A percentile compares a stretch with the other conserved stretches of the same genome.
Conservation (phyloP, 495 filamentous ascomycete genomes). For the Lepraria neglecta region DNA sequence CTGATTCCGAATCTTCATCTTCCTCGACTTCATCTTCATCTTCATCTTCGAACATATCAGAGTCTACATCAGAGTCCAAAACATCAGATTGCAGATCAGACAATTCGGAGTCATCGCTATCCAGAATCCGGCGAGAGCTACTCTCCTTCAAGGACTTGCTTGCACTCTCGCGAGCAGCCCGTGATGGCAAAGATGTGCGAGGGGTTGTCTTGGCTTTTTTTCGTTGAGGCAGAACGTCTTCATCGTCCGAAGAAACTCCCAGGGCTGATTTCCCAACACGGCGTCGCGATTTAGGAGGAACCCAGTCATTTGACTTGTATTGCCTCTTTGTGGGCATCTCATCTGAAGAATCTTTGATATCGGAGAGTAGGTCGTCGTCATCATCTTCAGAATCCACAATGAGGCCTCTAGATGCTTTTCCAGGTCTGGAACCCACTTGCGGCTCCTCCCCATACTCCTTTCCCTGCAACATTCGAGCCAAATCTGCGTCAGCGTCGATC, state of each 20-base stretch:
- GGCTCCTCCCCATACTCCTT: constrained; percentile 49
- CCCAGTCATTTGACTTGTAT: neutral
- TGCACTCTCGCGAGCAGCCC: constrained; percentile 23
- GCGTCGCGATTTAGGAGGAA: neutral
- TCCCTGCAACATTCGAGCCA: constrained; percentile 56
- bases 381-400: constrained; percentile 20
- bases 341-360: too few relatives aligned
- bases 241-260: constrained; percentile 1
- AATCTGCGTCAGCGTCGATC: constrained; percentile 46
- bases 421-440: constrained; percentile 31
- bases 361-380: neutral
- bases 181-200: constrained; percentile 17
- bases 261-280: too few relatives aligned
- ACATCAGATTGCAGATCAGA: constrained; percentile 16
- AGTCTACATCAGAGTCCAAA: constrained; percentile 18
- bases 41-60: constrained; percentile 23
- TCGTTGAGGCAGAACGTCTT: neutral
- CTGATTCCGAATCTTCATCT: constrained; percentile 24
- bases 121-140: constrained; percentile 10
- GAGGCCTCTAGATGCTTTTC: constrained; percentile 2
- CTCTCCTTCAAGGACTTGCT: constrained; percentile 14
- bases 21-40: constrained; percentile 27
- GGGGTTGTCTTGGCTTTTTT: constrained; percentile 9
- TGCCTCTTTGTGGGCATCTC: too few relatives aligned
- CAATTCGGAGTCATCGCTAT: constrained; percentile 21